Percentiles rank a stretch among this genome's conserved stretches.
Conservation (phyloP, 1,284 basidiomycete genomes). For the Chiua sp. region DNA sequence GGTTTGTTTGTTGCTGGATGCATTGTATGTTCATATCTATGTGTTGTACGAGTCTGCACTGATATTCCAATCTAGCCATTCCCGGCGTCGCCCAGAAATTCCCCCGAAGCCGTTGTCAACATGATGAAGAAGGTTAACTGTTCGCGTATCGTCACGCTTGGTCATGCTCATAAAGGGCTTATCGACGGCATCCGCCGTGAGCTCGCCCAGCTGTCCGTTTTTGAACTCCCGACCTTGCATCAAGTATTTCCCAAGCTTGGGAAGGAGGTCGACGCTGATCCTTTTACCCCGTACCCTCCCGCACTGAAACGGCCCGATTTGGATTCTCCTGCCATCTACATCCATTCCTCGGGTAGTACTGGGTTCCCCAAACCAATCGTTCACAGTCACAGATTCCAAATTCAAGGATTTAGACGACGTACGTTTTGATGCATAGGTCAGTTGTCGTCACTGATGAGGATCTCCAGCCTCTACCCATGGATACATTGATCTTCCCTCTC, state of each 20-base stretch:
- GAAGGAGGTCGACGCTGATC: constrained; percentile 28
- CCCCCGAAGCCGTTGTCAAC: constrained; percentile 33
- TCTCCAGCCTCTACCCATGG: constrained; percentile 2
- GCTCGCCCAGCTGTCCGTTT: constrained; percentile 8
- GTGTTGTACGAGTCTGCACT: not conserved
- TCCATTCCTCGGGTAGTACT: constrained; percentile 46
- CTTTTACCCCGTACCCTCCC: constrained; percentile 35
- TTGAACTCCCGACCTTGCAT: constrained; percentile 37
- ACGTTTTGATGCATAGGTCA: not conserved
- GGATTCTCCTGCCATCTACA: constrained; percentile 32
- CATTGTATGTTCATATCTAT: constrained; percentile 22
- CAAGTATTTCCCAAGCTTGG: constrained; percentile 40
- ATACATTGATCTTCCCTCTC: constrained; percentile 4
- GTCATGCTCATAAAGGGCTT: constrained; percentile 27
- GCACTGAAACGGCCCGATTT: constrained; percentile 16
- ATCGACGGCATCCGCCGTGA: constrained; percentile 29
- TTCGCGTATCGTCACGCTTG: constrained; percentile 36
- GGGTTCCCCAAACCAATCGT: constrained; percentile 42
- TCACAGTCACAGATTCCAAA: constrained; percentile 27
- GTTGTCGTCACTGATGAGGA: not conserved
- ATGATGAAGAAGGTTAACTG: constrained; percentile 38
- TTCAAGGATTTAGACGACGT: constrained; percentile 31
- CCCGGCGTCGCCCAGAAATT: constrained; percentile 40
- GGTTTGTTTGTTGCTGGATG: constrained; percentile 39
- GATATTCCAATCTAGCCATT: constrained; percentile 36